These are phyloP conservation scores for Colletotrichum gigasporum DNA, from an alignment of 2,329 filamentous ascomycete species.

Conservation along the genomic window DNA sequence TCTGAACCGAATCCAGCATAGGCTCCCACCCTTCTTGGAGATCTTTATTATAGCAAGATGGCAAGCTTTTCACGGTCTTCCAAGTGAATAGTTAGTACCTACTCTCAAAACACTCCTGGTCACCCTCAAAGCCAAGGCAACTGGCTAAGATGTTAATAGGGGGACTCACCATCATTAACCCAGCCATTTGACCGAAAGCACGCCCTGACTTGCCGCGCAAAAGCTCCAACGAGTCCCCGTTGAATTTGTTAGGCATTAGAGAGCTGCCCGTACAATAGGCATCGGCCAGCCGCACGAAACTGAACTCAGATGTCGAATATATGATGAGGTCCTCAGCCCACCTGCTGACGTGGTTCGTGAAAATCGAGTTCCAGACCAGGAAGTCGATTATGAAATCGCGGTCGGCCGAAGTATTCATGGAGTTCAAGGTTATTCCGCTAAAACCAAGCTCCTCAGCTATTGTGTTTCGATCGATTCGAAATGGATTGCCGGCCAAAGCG, in stretches of 20 bases:
- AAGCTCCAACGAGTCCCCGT: slow-evolving; percentile 37
- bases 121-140: slow-evolving; percentile 30
- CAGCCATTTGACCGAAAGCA: slow-evolving; percentile 59
- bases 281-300: slow-evolving; percentile 36
- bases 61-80: slow-evolving; percentile 67
- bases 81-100: slow-evolving; percentile 38
- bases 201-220: slow-evolving; percentile 45
- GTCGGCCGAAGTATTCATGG: slow-evolving; percentile 75
- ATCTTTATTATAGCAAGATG: slow-evolving; percentile 82
- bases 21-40: slow-evolving; percentile 81
- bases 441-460: slow-evolving; percentile 74
- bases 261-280: slow-evolving; percentile 35
- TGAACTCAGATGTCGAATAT: slow-evolving; percentile 37
- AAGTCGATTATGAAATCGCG: slow-evolving; percentile 79
- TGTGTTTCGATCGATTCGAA: slow-evolving; percentile 41
- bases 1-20: slow-evolving; percentile 79
- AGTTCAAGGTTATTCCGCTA: slow-evolving; percentile 73
- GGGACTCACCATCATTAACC: slow-evolving; percentile 64
- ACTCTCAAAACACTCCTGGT: slow-evolving; percentile 37
- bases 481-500: slow-evolving; percentile 40
- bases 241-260: slow-evolving; percentile 36
- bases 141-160: slow-evolving; percentile 37
- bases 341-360: slow-evolving; percentile 77
- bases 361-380: slow-evolving; percentile 74
- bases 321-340: slow-evolving; percentile 81